Evolutionary conservation across 2,329 filamentous ascomycete genomes (phyloP).

Genomic region (Diaporthe citriasiana): DNA sequence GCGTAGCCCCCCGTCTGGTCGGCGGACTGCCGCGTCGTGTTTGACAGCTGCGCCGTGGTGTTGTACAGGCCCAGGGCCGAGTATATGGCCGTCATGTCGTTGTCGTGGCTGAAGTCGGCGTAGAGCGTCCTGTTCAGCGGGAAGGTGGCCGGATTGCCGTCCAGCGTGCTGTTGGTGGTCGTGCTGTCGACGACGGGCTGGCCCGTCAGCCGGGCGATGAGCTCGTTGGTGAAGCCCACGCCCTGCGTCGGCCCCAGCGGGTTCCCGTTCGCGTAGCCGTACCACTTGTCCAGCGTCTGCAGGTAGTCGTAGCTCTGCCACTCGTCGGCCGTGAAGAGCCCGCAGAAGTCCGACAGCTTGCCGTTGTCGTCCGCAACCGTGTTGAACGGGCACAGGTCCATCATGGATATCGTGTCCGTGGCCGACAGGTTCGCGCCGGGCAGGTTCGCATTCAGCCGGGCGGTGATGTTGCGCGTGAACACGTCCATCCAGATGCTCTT

Average conservation of each 20-base stretch:
- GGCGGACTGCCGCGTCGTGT: conserved; percentile 63
- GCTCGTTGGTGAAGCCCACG: conserved; percentile 89
- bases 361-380: conserved; percentile 74
- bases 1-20: conserved; percentile 76
- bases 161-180: conserved; percentile 82
- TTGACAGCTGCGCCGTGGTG: conserved; percentile 67
- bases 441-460: conserved; percentile 78
- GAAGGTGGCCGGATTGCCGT: conserved; percentile 77
- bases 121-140: conserved; percentile 79
- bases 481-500: conserved; percentile 71
- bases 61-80: conserved; percentile 86
- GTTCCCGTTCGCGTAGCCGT: conserved; percentile 83
- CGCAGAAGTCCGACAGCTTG: conserved; percentile 79
- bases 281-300: conserved; percentile 85
- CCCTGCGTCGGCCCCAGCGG: conserved; percentile 86
- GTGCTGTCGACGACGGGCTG: conserved; percentile 79
- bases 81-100: conserved; percentile 84
- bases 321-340: conserved; percentile 79
- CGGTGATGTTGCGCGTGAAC: conserved; percentile 78
- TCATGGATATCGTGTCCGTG: conserved; percentile 77
- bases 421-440: conserved; percentile 75
- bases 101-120: conserved; percentile 94
- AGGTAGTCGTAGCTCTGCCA: conserved; percentile 88
- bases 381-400: conserved; percentile 91
- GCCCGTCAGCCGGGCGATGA: conserved; percentile 83